A percentile compares a stretch with the other conserved stretches of the same genome.
Evolutionary conservation across 345 rosid species (phyloP).

Genomic region (Noccaea bulbosa): DNA sequence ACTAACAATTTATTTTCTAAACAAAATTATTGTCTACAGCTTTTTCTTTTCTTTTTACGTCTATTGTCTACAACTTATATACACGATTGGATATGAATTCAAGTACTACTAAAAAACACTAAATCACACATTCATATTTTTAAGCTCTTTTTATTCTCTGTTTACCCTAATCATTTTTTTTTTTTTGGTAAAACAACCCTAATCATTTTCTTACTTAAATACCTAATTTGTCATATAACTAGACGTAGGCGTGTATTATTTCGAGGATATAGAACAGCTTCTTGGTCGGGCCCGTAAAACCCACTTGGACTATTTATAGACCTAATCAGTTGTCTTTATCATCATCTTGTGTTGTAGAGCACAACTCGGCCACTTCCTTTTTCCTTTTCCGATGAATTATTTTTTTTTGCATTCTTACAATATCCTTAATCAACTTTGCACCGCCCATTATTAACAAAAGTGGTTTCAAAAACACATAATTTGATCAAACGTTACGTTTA

Average conservation of each 20-base stretch:
- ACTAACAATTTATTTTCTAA: too few species aligned
- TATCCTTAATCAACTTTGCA: slow-evolving; percentile 39
- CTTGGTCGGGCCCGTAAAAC: slow-evolving; percentile 42
- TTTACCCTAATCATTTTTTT: slow-evolving; percentile 1
- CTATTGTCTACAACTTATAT: neutral
- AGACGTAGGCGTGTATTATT: slow-evolving; percentile 29
- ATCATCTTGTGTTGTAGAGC: slow-evolving; percentile 35
- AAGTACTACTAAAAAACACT: neutral
- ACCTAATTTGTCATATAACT: slow-evolving; percentile 23
- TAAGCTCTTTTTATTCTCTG: neutral
- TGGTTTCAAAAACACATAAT: neutral
- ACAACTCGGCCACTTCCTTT: slow-evolving; percentile 27
- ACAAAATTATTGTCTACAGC: too few species aligned
- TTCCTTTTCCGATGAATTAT: slow-evolving; percentile 16
- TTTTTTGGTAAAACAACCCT: too few species aligned
- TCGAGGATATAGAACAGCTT: slow-evolving; percentile 36
- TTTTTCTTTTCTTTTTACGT: too few species aligned
- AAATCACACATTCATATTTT: neutral
- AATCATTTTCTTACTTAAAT: slow-evolving; percentile 1
- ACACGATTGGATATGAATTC: neutral
- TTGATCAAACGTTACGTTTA: slow-evolving; percentile 12
- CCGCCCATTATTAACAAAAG: slow-evolving; percentile 29
- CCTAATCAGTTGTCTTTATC: slow-evolving; percentile 41
- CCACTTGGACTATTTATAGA: slow-evolving; percentile 38
- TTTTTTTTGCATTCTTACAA: slow-evolving; percentile 22